Conservation (phyloP, 2,329 filamentous ascomycete species). For the Madurella mycetomatis region DNA sequence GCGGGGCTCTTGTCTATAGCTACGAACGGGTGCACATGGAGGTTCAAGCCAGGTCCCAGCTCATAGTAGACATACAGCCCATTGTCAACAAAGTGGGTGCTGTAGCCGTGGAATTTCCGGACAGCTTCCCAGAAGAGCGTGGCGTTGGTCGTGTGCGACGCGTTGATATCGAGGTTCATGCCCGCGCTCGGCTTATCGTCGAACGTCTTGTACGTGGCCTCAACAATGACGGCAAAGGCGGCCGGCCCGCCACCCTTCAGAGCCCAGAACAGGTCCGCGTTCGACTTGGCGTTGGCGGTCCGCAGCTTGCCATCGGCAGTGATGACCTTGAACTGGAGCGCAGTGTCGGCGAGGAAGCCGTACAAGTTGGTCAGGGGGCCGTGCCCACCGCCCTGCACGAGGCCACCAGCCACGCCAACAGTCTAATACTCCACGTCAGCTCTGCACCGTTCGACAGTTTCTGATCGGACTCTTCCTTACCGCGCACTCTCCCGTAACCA, state of each 20-base stretch:
- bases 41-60: constrained; percentile 35
- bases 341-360: constrained; percentile 47
- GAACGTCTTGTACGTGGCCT: constrained; percentile 48
- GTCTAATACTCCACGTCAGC: constrained; percentile 31
- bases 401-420: constrained; percentile 58
- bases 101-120: constrained; percentile 42
- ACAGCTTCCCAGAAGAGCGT: constrained; percentile 46
- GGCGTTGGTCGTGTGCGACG: constrained; percentile 33
- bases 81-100: constrained; percentile 37
- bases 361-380: constrained; percentile 41
- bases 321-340: constrained; percentile 46
- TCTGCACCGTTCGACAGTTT: not conserved
- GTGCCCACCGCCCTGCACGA: constrained; percentile 56
- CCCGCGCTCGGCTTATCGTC: constrained; percentile 41
- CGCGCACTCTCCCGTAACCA: constrained; percentile 51
- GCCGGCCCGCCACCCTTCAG: constrained; percentile 49
- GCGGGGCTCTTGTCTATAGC: constrained; percentile 34
- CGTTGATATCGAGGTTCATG: constrained; percentile 37
- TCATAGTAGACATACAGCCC: constrained; percentile 44
- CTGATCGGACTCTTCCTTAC: constrained; percentile 26
- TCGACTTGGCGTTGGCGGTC: constrained; percentile 38
- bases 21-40: constrained; percentile 38
- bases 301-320: constrained; percentile 40
- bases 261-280: constrained; percentile 55
- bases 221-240: constrained; percentile 48